Base-by-base conservation (phyloP, 1,139 yeast species). In the Keqinozyma sinolaborantium region DNA sequence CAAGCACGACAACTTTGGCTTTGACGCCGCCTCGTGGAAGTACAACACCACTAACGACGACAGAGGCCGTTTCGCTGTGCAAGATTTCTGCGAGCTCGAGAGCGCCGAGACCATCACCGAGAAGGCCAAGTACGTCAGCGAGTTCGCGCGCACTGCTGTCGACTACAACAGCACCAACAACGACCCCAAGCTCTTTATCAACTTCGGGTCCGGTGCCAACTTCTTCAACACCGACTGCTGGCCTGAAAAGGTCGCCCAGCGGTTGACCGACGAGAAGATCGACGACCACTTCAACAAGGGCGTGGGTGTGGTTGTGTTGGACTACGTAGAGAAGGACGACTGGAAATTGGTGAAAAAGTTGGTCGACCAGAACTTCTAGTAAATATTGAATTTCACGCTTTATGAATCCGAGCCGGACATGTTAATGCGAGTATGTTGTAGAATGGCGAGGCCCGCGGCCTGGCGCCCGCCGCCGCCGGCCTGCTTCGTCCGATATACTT, bases 141-240 rank as follows among this genome's bases (percentile, higher is more conserved):
- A 73, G 25, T 71, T 80, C 50, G 62, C 81, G 31, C 55, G 69
- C 31, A 68, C 67, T 36, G 84, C 94, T 3, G 56, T 51, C 25
- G 64, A 70, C 20, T 74, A 76, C 58, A 73, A 74, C 50, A 58
- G 71, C 23, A 50, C 59, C 34, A 48, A 60, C 30, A 47, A 55
- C 24, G 73, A 74, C 44, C 68, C 75, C 33, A 82, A 81, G 57
- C 60, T 83, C 43, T 83, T 77, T 48, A 57, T 84, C 43, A 84
- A 83, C 60, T 84, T 81, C 53, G 78, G 87, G 38, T 75, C 88
- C 2, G 94, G 84, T 16, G 72, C 90, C 28, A 82, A 81, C 56
- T 80, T 83, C 55, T 80, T 79, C 54, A 78, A 81, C 56, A 77
- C 71, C 32, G 71, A 64, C 33, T 82, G 87, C 53, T 84, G 94